Percentiles rank a stretch among this genome's conserved stretches.
These are phyloP conservation scores for Selaginella tamariscina DNA, from an alignment of 75 land plant genomes.

Conservation along the genomic window DNA sequence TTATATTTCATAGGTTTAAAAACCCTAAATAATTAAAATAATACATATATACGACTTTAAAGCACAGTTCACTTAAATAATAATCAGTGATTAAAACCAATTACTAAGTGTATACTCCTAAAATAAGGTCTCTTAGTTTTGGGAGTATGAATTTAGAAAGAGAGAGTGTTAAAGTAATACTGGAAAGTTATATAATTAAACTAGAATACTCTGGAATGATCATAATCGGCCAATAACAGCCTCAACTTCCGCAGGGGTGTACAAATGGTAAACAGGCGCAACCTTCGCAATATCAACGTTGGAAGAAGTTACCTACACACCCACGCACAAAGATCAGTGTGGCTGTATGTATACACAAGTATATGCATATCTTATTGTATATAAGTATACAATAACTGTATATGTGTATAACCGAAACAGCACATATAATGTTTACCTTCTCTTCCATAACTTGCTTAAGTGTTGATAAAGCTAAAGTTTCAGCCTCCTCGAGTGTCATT, in stretches of 20 bases:
- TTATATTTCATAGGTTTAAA: too few species aligned
- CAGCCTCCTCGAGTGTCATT: slow-evolving; percentile 73
- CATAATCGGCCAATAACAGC: slow-evolving; percentile 69
- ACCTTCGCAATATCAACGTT: slow-evolving; percentile 97
- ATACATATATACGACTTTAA: too few species aligned
- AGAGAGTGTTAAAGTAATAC: too few species aligned
- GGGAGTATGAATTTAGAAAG: too few species aligned
- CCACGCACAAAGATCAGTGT: background rate
- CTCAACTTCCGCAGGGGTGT: slow-evolving; percentile 82
- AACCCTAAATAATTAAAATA: too few species aligned
- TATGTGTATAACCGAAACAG: background rate
- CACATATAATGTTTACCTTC: slow-evolving; percentile 37
- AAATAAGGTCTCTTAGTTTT: too few species aligned
- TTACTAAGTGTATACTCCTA: too few species aligned
- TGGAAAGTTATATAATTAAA: too few species aligned
- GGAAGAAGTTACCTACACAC: slow-evolving; percentile 61
- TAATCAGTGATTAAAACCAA: too few species aligned
- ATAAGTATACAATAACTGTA: background rate
- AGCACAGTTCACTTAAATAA: too few species aligned
- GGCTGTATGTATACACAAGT: too few species aligned
- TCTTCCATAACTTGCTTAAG: slow-evolving; percentile 95
- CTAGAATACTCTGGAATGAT: background rate
- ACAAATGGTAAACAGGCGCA: slow-evolving; percentile 79
- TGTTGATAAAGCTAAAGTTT: slow-evolving; percentile 77
- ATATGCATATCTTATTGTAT: background rate